These are phyloP conservation scores for Hypomyces rosellus DNA, from an alignment of 2,329 filamentous ascomycete genomes.

Conservation along the genomic window DNA sequence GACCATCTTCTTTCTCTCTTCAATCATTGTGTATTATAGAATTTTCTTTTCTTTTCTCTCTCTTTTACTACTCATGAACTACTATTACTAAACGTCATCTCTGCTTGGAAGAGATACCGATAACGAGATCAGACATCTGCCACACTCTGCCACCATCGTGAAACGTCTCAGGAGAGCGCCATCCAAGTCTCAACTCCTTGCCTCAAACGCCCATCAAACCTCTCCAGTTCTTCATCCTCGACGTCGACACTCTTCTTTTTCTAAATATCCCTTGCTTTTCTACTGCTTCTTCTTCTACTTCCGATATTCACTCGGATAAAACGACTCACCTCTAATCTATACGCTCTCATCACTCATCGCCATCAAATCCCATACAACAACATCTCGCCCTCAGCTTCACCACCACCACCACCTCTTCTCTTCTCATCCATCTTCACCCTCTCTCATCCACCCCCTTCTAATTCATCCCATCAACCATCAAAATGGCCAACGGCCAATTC, in stretches of 20 bases:
- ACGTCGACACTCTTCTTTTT: background rate
- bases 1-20: background rate
- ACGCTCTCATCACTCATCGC: background rate
- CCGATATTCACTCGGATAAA: background rate
- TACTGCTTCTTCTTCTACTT: no score
- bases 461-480: background rate
- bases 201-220: background rate
- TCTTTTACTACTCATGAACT: background rate
- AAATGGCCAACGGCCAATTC: constrained; percentile 43
- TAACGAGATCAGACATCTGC: background rate
- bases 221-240: background rate
- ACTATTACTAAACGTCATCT: no score
- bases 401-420: background rate
- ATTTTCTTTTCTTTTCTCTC: no score
- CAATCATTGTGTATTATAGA: background rate
- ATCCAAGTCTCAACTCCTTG: constrained; percentile 4
- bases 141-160: constrained; percentile 3
- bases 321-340: background rate
- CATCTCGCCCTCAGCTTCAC: background rate
- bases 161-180: constrained; percentile 10
- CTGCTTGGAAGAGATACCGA: no score
- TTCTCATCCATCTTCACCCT: background rate
- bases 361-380: background rate
- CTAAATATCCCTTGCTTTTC: no score
- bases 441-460: background rate